Base-by-base conservation (phyloP, 805 yeast species). In the Pichia deserticola region DNA sequence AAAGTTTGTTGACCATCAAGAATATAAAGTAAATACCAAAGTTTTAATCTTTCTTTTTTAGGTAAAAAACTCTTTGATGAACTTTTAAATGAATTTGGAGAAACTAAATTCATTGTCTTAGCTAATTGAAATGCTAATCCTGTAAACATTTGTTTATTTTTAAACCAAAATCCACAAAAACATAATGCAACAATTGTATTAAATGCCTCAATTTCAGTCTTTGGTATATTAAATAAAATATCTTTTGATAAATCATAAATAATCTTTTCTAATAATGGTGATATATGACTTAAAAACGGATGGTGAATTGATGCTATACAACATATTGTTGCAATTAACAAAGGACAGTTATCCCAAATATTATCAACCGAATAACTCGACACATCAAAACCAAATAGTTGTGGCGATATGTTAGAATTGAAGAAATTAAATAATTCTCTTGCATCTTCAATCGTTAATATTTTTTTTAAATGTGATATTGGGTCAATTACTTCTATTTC, bases 1-100 rank as follows among this genome's bases (percentile, higher is more conserved):
- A 82, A 64, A 54, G 85, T 78, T 55, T 82, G 87, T 54, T 83
- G 86, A 0, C 87, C 86, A 63, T 83, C 89, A 36, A 82, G 64
- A 9, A 81, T 76, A 61, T 78, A 83, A 25, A 83, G 64, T 51
- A 83, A 66, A 59, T 82, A 83, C 89, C 89, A 83, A 41, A 83
- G 64, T 56, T 79, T 80, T 44, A 82, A 63, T 45, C 78, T 67
- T 42, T 78, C 78, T 51, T 68, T 69, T n/a, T 63, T 65, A 13
- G 64, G 58, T 7, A 64, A 54, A 12, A 48, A 43, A 1, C 59
- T 54, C 28, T 54, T 57, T 10, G 54, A 37, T 32, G 41, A 42
- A n/a, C 32, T 38, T n/a, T 45, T 52, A 25, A 50, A 46, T 9
- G n/a, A 45, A 36, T 42, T 44, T 15, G 57, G 58, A 44, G 57